phyloP scores from a whole-genome alignment of 768 basidiomycete genomes.

The Scleroderma citrinum region DNA sequence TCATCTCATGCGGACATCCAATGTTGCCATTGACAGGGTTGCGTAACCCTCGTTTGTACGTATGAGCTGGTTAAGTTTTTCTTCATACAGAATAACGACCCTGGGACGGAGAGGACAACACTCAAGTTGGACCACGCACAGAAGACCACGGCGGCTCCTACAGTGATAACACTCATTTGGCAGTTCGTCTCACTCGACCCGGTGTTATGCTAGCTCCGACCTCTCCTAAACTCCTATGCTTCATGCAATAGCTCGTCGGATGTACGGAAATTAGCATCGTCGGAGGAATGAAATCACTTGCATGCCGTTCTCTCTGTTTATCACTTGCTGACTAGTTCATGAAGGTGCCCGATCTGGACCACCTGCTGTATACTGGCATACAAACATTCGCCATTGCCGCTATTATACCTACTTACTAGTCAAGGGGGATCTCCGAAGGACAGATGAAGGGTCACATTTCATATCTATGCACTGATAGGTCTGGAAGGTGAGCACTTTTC shows the following conservation, averaged over 20 bases:
- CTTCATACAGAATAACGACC: not conserved
- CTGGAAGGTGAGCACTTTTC: not conserved
- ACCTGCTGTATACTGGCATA: not conserved
- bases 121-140: not conserved
- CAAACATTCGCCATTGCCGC: not conserved
- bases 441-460: not conserved
- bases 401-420: not conserved
- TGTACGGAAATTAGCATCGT: not conserved
- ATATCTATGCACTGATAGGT: not conserved
- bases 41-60: no score
- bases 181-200: not conserved
- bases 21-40: no score
- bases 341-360: not conserved
- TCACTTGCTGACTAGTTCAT: not conserved
- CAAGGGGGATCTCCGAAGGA: not conserved
- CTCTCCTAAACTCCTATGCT: not conserved
- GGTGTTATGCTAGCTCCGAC: no score
- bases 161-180: not conserved
- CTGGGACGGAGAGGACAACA: not conserved
- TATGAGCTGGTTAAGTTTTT: no score
- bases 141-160: not conserved
- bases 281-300: not conserved
- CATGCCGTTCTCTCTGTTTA: not conserved
- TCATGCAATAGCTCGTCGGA: not conserved
- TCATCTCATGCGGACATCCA: no score